Evolutionary conservation across 495 filamentous ascomycete species (phyloP).

Genomic region (Aspergillus baeticus): DNA sequence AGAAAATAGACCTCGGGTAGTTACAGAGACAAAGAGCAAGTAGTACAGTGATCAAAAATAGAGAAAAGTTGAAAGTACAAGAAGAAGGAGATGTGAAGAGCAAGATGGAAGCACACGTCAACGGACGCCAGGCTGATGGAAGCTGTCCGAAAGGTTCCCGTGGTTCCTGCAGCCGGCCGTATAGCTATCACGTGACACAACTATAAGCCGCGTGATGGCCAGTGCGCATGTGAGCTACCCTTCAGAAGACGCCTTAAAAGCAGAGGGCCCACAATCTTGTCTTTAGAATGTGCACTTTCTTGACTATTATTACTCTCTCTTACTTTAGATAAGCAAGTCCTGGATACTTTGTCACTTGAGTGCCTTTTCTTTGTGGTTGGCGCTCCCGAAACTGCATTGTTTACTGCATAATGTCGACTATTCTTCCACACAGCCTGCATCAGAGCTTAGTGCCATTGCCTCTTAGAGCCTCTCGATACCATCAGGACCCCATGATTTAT

Average conservation of each 20-base stretch:
- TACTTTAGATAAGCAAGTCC: too few relatives aligned
- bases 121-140: constrained; percentile 32
- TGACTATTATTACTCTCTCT: background rate
- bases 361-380: background rate
- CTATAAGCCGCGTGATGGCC: constrained; percentile 9
- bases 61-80: constrained; percentile 20
- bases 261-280: background rate
- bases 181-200: constrained; percentile 24
- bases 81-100: constrained; percentile 29
- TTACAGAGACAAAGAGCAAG: constrained; percentile 13
- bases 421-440: constrained; percentile 25
- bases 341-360: background rate
- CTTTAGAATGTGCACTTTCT: background rate
- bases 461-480: constrained; percentile 26
- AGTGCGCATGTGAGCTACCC: constrained; percentile 11
- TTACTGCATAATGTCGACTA: constrained; percentile 32
- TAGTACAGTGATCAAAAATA: constrained; percentile 17
- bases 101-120: constrained; percentile 44
- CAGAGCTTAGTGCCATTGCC: constrained; percentile 29
- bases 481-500: constrained; percentile 41
- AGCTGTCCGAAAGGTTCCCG: constrained; percentile 23
- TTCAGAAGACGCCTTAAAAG: background rate
- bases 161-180: constrained; percentile 28
- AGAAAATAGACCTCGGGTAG: background rate
- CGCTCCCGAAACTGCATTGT: background rate